A percentile compares a stretch with the other conserved stretches of the same genome.
phyloP scores from a whole-genome alignment of 2,329 filamentous ascomycete species.

The Trichoderma guizhouense region DNA sequence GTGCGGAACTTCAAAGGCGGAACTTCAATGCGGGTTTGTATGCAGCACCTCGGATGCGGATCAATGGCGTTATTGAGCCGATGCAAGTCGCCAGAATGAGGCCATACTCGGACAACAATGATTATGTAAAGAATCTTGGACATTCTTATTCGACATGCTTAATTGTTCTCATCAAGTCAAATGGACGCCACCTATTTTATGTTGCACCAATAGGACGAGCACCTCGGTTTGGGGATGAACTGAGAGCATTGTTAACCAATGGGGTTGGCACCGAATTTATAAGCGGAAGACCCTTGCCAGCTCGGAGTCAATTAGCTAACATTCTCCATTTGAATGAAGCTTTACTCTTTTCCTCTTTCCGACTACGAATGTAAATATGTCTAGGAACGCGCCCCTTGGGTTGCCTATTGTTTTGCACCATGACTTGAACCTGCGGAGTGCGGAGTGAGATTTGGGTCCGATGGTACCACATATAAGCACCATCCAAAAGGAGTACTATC shows the following conservation, averaged over 20 bases:
- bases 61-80: not conserved
- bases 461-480: not conserved
- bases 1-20: not conserved
- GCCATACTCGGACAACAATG: not conserved
- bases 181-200: not conserved
- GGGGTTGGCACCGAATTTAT: not conserved
- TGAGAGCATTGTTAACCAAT: not conserved
- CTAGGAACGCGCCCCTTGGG: not conserved
- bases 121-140: not conserved
- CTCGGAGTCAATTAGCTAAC: not conserved
- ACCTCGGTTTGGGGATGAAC: not conserved
- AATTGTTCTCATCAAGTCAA: not conserved
- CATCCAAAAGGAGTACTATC: not conserved
- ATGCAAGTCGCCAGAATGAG: not conserved
- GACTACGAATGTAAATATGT: not conserved
- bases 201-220: not conserved
- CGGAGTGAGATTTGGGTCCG: not conserved
- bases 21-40: not conserved
- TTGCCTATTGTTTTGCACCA: not conserved
- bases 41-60: not conserved
- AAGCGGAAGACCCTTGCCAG: not conserved
- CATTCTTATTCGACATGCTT: no score
- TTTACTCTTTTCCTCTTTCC: not conserved
- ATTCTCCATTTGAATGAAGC: not conserved
- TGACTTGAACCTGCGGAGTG: not conserved